Base-by-base conservation (phyloP, 73 alveolate genomes). In the Tetrahymena elliotti region DNA sequence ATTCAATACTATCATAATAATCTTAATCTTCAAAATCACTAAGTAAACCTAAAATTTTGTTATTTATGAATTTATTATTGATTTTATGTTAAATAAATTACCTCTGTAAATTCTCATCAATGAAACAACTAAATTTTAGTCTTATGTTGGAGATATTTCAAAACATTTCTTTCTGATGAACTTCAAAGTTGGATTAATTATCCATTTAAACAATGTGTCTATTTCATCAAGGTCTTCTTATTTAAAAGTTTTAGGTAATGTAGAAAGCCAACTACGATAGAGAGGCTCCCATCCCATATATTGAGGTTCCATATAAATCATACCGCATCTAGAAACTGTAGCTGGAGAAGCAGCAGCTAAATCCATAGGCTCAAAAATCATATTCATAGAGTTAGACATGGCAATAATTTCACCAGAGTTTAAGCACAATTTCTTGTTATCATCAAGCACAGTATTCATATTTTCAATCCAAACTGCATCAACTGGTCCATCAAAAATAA, bases 381-480 rank as follows among this genome's bases (percentile, higher is more conserved):
- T 98, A 95, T 99, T 99, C 97, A 47, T 93, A 4, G 96, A 41
- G 39, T 92, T 93, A 39, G 95, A 94, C 98, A 99, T 97, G 18
- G 99, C 99, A 53, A 99, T 98, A 97, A 98, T 98, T 93, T 99
- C 99, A 31, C 99, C 99, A 93, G 99, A 97, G 98, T 97, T 99
- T 94, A 98, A 95, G 88, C 99, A 99, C 41, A 99, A 98, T 97
- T 99, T 98, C 97, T 99, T 98, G 97, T 98, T 98, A 97, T 99
- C 99, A 95, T 99, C 99, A 16, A 98, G 97, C 47, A 98, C 99
- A 7, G 99, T 98, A 95, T 98, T 99, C 99, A 99, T 99, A 97
- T 99, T 99, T 96, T 99, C 99, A 41, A 99, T 99, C 99, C 99
- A 99, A 95, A 99, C 98, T 20, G 99, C 99, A 96, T 99, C 99